phyloP scores from a whole-genome alignment of 2,329 filamentous ascomycete species.

The Neofusicoccum kwambonambiense region DNA sequence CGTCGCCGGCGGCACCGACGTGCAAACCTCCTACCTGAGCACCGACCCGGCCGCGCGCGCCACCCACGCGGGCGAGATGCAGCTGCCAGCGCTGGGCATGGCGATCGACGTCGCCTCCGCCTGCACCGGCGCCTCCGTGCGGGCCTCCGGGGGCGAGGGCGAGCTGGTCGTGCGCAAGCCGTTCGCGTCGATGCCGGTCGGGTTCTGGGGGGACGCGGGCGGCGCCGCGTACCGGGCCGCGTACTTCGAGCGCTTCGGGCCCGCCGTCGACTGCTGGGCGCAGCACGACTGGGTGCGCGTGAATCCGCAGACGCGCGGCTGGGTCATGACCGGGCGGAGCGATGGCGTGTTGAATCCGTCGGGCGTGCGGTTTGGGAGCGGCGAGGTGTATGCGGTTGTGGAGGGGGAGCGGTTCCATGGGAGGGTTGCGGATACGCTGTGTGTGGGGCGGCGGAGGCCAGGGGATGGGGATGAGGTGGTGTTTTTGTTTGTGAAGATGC shows the following conservation, averaged over 20 bases:
- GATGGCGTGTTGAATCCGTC: conserved; percentile 80
- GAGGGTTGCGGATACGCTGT: conserved; percentile 69
- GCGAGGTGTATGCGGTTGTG: conserved; percentile 76
- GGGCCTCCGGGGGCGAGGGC: conserved; percentile 53
- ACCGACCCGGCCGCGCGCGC: conserved; percentile 60
- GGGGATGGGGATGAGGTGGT: conserved; percentile 58
- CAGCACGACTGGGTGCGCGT: conserved; percentile 78
- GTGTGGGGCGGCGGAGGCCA: conserved; percentile 72
- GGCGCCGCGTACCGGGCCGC: conserved; percentile 45
- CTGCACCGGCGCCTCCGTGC: conserved; percentile 61
- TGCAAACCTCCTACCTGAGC: neutral
- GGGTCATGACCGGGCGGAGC: conserved; percentile 67
- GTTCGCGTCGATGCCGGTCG: conserved; percentile 72
- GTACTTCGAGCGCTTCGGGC: conserved; percentile 45
- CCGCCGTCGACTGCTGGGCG: conserved; percentile 62
- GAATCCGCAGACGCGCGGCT: conserved; percentile 64
- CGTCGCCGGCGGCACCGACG: conserved; percentile 65
- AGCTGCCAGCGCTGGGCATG: neutral
- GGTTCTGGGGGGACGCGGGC: conserved; percentile 46
- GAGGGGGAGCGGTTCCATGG: conserved; percentile 61
- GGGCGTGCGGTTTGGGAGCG: conserved; percentile 75
- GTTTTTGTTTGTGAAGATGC: conserved; percentile 60
- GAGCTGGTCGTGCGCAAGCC: conserved; percentile 69
- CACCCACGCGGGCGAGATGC: conserved; percentile 50
- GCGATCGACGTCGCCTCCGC: conserved; percentile 60